Evolutionary conservation across 768 basidiomycete species (phyloP), one percentile per base, ranked within the genome.

Genomic region (Antrodiella citrinella): DNA sequence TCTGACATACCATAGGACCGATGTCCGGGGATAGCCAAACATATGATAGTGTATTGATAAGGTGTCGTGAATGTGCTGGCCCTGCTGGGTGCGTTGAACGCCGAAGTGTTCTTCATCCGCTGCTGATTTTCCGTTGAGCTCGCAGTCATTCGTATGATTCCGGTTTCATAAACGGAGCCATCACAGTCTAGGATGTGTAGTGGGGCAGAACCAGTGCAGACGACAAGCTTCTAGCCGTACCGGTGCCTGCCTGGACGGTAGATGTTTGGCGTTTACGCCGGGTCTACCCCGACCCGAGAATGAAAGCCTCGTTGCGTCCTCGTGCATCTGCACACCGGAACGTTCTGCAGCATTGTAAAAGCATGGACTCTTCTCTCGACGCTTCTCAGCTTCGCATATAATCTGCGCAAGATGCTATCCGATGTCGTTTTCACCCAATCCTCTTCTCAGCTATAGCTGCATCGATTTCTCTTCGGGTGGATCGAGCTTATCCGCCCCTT

Each of bases 291-390:
- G 41, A 43, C n/a, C n/a, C 41, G n/a, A 43, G 41, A 46, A 46
- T 46, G 25, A 46, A 46, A 23, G 46, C 46, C 47, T 48, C 51
- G 30, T 49, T 43, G 18, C 30, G 40, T 13, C 40, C 47, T 38
- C 51, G 51, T 53, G 51, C 30, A 43, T 43, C 41, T n/a, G 21
- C 41, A 18, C 41, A 43, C 41, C n/a, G 7, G n/a, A 43, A 7
- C 9, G 7, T 43, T 19, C 18, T 22, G 15, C 41, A 22, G 41
- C 30, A 35, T 35, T 35, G 30, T 7, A 35, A 35, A 43, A 18
- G 41, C n/a, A 19, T 9, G 41, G n/a, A 5, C 41, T 22, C 19
- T 43, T 43, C 15, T 43, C 7, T 22, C 41, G 5, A 18, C 41
- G 41, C 41, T 43, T 43, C 41, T 43, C 19, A 9, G 41, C 41